Evolutionary conservation across 805 yeast genomes (phyloP).

Genomic region (Ogataea corticis): DNA sequence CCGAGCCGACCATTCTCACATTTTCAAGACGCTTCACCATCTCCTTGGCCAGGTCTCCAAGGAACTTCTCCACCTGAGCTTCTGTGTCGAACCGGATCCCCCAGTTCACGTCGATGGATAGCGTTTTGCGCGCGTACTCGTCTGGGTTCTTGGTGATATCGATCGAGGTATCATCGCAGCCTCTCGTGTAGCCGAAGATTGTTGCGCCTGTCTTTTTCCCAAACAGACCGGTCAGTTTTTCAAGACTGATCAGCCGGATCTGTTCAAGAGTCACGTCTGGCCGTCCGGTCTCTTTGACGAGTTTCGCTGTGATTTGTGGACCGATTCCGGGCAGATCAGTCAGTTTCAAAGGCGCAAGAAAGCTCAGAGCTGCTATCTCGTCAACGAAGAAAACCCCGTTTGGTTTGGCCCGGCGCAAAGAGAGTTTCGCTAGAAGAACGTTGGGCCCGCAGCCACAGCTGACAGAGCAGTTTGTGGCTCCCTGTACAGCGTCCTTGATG

Average conservation of each 20-base stretch:
- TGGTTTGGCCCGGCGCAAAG: conserved; percentile 78
- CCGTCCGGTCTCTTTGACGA: conserved; percentile 37
- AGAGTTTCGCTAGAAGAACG: conserved; percentile 74
- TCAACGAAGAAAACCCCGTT: conserved; percentile 53
- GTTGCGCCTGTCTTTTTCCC: conserved; percentile 75
- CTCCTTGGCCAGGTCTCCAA: conserved; percentile 59
- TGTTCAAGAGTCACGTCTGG: conserved; percentile 39
- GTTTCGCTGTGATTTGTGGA: conserved; percentile 44
- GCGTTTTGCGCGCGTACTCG: conserved; percentile 63
- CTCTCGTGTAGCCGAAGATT: conserved; percentile 59
- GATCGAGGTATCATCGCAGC: conserved; percentile 64
- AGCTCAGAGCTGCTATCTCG: conserved; percentile 28
- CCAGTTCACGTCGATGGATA: conserved; percentile 89
- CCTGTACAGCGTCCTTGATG: conserved; percentile 43
- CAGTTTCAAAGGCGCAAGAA: conserved; percentile 39
- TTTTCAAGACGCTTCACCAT: conserved; percentile 52
- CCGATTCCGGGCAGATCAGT: conserved; percentile 68
- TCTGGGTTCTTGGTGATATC: conserved; percentile 50
- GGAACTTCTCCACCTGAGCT: conserved; percentile 63
- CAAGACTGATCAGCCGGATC: conserved; percentile 36
- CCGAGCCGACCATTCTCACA: conserved; percentile 51
- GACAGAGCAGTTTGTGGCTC: conserved; percentile 59
- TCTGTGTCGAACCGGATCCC: conserved; percentile 74
- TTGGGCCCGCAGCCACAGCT: conserved; percentile 80
- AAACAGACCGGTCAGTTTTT: conserved; percentile 44